Evolutionary conservation across 1,139 yeast species (phyloP), one percentile per base, ranked within the genome.

Genomic region (Hyphopichia fennica): DNA sequence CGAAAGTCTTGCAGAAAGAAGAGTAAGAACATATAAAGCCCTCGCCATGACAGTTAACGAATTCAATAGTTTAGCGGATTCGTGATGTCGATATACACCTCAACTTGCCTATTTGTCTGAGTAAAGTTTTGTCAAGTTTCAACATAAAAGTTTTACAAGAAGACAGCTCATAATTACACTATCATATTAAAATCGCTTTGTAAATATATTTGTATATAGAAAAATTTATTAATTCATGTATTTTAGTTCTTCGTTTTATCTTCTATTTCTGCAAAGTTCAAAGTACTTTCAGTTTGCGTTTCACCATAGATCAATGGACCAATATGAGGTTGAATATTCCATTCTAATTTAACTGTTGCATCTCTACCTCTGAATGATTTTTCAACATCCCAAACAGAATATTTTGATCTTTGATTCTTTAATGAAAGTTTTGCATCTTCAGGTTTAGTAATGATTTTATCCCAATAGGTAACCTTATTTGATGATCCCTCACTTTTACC

Each of bases 301-400:
- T 77, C 75, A 3, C 96, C 97, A 62, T 69, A 87, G 0, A 82
- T 59, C 50, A 93, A 69, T 3, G 90, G 82, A 6, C 99, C 99
- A 9, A 91, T 79, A 62, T 82, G 77, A 3, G 99, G 99, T 67
- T 93, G 98, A 41, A 91, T 75, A 61, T 91, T 91, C 95, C 96
- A 93, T 50, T 88, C 93, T 43, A 93, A 72, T 49, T 74, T 80
- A 42, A 91, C 72, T 4, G 71, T 72, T 9, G 96, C 90, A 29
- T 84, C 81, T 57, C 89, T 81, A 43, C 78, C 81, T 45, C 81
- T 71, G 53, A 90, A 81, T 16, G 81, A 68, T 43, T 78, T 78
- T 55, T 84, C 86, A 39, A 85, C 78, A 63, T 93, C 99, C 89
- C 96, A 93, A 11, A 90, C 90, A 0, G 89, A 79, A 62, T 93